Base-by-base conservation (phyloP, 163 green algal species). In the Volvox carteri region DNA sequence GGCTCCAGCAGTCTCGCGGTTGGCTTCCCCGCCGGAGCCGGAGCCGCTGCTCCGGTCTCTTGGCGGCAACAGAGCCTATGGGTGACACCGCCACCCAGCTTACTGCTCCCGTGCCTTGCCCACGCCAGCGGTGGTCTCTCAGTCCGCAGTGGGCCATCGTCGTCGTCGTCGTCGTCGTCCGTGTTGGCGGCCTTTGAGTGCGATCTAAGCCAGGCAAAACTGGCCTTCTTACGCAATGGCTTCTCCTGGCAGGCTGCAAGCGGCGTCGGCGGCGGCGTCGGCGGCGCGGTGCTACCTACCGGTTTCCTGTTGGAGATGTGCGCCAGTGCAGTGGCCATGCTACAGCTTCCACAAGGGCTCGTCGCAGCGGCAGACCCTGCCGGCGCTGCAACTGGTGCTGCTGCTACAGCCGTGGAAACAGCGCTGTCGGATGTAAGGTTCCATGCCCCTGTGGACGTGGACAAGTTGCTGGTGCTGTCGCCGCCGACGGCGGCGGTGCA, bases 301-400 rank as follows among this genome's bases (percentile, higher is more conserved):
- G 70, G 72, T 14, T 65, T 84, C 33, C 72, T 89, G 41, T 39
- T 89, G 12, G 84, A 89, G 84, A 18, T 89, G 6, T 62, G 48
- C 21, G 72, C 84, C 16, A 54, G 52, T 1, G 84, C 84, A 33
- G 30, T 33, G 44, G 6, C n/a, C 21, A n/a, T 25, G 46, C 80
- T 54, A 44, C 46, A 54, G 21, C 42, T 11, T 5, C 35, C 25
- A 11, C 3, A 23, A 4, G n/a, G 2, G 7, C 62, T 41, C 12
- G 25, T 9, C 33, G 81, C 65, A 18, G 44, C 35, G n/a, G 16
- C 1, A 16, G 42, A 6, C 79, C 44, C 33, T 35, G 78, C 21
- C 30, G 35, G 35, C 21, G 19, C 52, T 3, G 0, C n/a, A n/a
- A n/a, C n/a, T n/a, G n/a, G n/a, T n/a, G n/a, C n/a, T n/a, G n/a